Conservation (phyloP, 139 green algal genomes). For the Eudorina sp. region DNA sequence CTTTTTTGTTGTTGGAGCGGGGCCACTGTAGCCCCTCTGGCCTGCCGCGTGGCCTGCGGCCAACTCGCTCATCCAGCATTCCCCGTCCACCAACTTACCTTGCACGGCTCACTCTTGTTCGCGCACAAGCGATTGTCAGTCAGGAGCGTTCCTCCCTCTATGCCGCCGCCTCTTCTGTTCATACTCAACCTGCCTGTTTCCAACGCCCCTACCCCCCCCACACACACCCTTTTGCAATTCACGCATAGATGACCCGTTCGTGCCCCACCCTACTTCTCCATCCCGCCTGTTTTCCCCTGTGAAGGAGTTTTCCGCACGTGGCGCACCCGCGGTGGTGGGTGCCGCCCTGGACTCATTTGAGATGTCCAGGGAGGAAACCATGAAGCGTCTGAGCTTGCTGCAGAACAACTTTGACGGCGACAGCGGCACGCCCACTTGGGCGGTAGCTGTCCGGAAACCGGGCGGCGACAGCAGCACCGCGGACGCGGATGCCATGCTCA, state of each 20-base stretch:
- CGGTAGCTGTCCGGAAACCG: not conserved
- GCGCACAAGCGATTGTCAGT: no score
- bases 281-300: no score
- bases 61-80: no score
- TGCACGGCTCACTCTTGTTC: no score
- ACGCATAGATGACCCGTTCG: no score
- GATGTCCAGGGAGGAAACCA: not conserved
- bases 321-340: not conserved
- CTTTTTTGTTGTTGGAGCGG: no score
- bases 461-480: not conserved
- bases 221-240: not conserved
- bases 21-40: no score
- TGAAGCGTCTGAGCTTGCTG: not conserved
- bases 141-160: not conserved
- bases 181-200: not conserved
- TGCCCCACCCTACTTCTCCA: not conserved
- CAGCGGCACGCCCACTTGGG: not conserved
- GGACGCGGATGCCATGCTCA: not conserved
- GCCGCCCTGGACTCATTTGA: not conserved
- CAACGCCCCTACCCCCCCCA: not conserved
- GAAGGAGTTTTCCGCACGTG: no score
- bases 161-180: not conserved
- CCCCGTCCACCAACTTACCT: no score
- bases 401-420: not conserved
- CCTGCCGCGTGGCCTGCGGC: no score